Evolutionary conservation across 306 rosid genomes (phyloP).

Genomic region (Acacia confusa): DNA sequence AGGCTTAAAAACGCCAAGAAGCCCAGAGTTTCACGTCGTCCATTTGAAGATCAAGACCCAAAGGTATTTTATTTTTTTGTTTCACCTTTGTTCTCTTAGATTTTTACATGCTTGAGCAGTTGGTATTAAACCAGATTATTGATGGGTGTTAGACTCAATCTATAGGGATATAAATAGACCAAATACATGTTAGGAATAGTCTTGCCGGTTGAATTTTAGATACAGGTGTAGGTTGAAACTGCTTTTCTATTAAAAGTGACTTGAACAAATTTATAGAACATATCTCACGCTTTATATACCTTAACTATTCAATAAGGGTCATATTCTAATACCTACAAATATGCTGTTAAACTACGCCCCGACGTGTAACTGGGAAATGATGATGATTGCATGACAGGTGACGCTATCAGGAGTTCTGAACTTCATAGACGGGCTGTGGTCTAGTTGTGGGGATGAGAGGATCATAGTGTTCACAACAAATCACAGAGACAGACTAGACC

Average conservation of each 20-base stretch:
- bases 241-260: too few relatives aligned
- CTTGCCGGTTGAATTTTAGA: too few relatives aligned
- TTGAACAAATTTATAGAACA: too few relatives aligned
- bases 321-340: too few relatives aligned
- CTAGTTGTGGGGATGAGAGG: slow-evolving; percentile 42
- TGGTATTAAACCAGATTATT: too few relatives aligned
- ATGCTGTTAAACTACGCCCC: neutral
- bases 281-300: too few relatives aligned
- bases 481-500: slow-evolving; percentile 35
- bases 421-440: slow-evolving; percentile 43
- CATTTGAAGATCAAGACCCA: neutral
- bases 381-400: slow-evolving; percentile 18
- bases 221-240: too few relatives aligned
- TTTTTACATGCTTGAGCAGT: too few relatives aligned
- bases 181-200: neutral
- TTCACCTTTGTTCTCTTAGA: too few relatives aligned
- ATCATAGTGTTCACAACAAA: slow-evolving; percentile 42
- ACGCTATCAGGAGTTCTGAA: slow-evolving; percentile 39
- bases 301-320: too few relatives aligned
- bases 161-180: neutral
- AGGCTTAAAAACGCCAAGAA: neutral
- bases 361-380: neutral
- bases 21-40: neutral
- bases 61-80: neutral
- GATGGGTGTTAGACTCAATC: neutral